Base-by-base conservation (phyloP, 2,329 filamentous ascomycete genomes). In the Colletotrichum gigasporum region DNA sequence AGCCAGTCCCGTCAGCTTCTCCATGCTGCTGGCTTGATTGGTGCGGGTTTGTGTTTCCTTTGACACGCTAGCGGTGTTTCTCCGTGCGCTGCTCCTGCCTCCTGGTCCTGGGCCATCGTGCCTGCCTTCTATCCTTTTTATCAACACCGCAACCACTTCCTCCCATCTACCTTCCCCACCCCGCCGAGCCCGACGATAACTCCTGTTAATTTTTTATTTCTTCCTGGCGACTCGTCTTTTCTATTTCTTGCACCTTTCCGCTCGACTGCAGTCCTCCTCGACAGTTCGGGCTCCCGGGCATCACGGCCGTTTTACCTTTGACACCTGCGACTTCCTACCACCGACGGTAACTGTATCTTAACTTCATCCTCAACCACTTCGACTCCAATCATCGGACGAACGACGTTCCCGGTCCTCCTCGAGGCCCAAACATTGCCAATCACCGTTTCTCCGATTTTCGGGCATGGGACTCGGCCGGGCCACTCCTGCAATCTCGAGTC, bases 31-130 rank as follows among this genome's bases (percentile, higher is more conserved):
- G 20, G 26, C 52, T 47, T 34, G 14, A 28, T 37, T 35, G 37
- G 24, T 50, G 45, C 37, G 14, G 42, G 30, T 28, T 60, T 12
- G 34, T 48, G 32, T 53, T 35, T 42, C 47, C 37, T 50, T 32
- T 61, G 50, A 65, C 41, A 61, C 61, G 52, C 45, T 65, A 50
- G 65, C 51, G 37, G 28, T 18, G 41, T 35, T 67, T 47, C 32
- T 32, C 37, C 20, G 10, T 32, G 16, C 16, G 20, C 32, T 44
- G 24, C 47, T 48, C 63, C 28, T 53, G 22, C 45, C 52, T 63
- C 24, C 30, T 37, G 11, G 16, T 10, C 41, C 30, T 26, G 48
- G 18, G n/a, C 26, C 14, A 24, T 45, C 45, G 54, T 37, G 22
- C 48, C 48, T 61, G 20, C 48, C 48, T 34, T 24, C 18, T 59